Conservation (phyloP, 108 stramenopile genomes). For the Nitzschia sp. region DNA sequence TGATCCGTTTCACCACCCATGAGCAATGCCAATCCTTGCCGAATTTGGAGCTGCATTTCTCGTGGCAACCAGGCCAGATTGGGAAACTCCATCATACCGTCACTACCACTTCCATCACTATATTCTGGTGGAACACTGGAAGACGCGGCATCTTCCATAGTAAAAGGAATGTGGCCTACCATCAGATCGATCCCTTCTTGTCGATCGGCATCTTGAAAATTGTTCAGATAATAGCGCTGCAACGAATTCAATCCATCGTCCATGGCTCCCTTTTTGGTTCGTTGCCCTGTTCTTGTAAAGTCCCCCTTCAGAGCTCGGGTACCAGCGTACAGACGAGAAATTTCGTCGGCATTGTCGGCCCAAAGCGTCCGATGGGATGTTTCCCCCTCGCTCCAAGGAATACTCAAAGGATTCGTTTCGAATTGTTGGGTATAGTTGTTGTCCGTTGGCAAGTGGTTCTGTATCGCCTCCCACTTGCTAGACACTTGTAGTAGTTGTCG, state of each 20-base stretch:
- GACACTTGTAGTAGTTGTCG: constrained; percentile 47
- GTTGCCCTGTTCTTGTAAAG: constrained; percentile 89
- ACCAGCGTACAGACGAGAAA: constrained; percentile 90
- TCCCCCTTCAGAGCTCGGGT: constrained; percentile 94
- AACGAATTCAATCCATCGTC: constrained; percentile 96
- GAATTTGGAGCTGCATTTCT: neutral
- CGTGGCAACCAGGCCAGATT: neutral
- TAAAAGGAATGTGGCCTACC: constrained; percentile 63
- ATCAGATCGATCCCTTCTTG: constrained; percentile 97
- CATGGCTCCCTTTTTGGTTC: constrained; percentile 87
- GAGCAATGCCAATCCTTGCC: constrained; percentile 5
- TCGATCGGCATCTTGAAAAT: constrained; percentile 91
- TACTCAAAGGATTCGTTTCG: constrained; percentile 41
- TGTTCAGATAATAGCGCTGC: constrained; percentile 93
- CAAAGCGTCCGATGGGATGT: constrained; percentile 73
- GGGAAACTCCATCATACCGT: neutral
- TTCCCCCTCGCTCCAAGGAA: constrained; percentile 76
- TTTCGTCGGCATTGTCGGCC: constrained; percentile 93
- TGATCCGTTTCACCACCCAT: neutral
- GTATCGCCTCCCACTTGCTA: constrained; percentile 40
- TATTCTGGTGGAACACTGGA: neutral
- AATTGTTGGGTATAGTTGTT: constrained; percentile 11
- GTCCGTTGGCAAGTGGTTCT: too few relatives aligned
- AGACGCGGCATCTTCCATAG: constrained; percentile 1
- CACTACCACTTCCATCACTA: constrained; percentile 7